Base-by-base conservation (phyloP, 257 asterid species). In the Nicotiana tabacum region DNA sequence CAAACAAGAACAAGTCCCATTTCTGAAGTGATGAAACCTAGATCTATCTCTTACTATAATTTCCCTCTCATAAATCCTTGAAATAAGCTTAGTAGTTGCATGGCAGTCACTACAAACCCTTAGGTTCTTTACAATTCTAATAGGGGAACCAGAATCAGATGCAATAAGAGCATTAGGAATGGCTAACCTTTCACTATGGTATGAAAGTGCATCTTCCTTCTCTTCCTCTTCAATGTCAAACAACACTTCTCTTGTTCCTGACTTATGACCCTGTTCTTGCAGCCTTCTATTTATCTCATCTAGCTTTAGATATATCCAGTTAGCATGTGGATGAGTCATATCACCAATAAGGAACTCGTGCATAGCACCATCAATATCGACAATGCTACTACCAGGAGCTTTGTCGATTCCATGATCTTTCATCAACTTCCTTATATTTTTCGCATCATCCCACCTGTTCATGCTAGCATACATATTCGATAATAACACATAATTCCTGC, bases 151-250 rank as follows among this genome's bases (percentile, higher is more conserved):
- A 1, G 85, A 82, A 69, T 82, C 24, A 3, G 90, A 85, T 29
- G 85, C 85, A 60, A 88, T 27, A 3, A 91, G 81, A 37, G 92
- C 93, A 60, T 87, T 90, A 18, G 92, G 89, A 76, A 91, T 85
- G n/a, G 91, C 95, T 7, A 91, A 85, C 88, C 88, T 91, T 74
- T 91, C 95, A n/a, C 92, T 91, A 16, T 91, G 95, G 82, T 89
- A 91, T 81, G 76, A 83, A 4, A 90, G 78, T 6, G 90, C 84
- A 39, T 88, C 86, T 68, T 89, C 92, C 85, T 89, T 89, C 81
- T 90, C 90, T 43, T 90, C 95, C 78, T 89, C 92, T 65, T 86
- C 83, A 5, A 89, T 82, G 76, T 90, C 92, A n/a, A 87, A 85
- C 88, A 90, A 30, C 37, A 86, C 92, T 43, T 90, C 74, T 24